Conservation (phyloP, 805 yeast genomes). For the Candida corydali region DNA sequence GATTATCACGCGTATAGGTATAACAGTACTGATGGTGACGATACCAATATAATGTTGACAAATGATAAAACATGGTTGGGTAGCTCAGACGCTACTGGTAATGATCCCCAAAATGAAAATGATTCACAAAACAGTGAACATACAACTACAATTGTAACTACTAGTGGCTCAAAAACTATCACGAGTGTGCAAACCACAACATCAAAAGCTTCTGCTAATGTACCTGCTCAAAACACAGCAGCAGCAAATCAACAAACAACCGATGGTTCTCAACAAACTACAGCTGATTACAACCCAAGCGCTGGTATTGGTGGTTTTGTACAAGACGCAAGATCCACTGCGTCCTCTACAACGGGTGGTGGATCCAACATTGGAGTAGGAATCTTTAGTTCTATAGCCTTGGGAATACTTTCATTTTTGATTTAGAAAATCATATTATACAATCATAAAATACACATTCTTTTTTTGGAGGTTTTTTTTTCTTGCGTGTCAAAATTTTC, state of each 20-base stretch:
- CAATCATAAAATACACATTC: too few relatives aligned
- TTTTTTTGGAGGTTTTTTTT: not conserved
- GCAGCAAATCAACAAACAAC: slow-evolving; percentile 8
- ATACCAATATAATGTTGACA: slow-evolving; percentile 49
- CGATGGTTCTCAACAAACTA: slow-evolving; percentile 8
- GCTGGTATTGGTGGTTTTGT: slow-evolving; percentile 35
- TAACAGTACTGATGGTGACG: slow-evolving; percentile 41
- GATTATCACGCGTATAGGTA: slow-evolving; percentile 45
- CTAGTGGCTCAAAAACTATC: slow-evolving; percentile 16
- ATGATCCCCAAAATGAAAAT: slow-evolving; percentile 45
- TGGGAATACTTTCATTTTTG: slow-evolving; percentile 17
- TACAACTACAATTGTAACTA: slow-evolving; percentile 11
- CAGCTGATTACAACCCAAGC: slow-evolving; percentile 12
- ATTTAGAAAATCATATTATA: not conserved
- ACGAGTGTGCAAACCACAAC: slow-evolving; percentile 15
- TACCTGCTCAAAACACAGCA: slow-evolving; percentile 13
- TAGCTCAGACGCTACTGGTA: slow-evolving; percentile 60
- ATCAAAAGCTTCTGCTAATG: slow-evolving; percentile 8
- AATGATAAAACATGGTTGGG: slow-evolving; percentile 60
- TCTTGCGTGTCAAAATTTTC: slow-evolving; percentile 5
- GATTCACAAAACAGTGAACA: slow-evolving; percentile 8
- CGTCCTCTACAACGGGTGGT: slow-evolving; percentile 11
- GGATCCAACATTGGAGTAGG: slow-evolving; percentile 9
- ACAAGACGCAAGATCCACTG: slow-evolving; percentile 21
- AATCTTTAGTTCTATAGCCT: slow-evolving; percentile 16